Percentiles rank a stretch among this genome's conserved stretches.
phyloP scores from a whole-genome alignment of 768 basidiomycete species.

The Tremella yokohamensis region DNA sequence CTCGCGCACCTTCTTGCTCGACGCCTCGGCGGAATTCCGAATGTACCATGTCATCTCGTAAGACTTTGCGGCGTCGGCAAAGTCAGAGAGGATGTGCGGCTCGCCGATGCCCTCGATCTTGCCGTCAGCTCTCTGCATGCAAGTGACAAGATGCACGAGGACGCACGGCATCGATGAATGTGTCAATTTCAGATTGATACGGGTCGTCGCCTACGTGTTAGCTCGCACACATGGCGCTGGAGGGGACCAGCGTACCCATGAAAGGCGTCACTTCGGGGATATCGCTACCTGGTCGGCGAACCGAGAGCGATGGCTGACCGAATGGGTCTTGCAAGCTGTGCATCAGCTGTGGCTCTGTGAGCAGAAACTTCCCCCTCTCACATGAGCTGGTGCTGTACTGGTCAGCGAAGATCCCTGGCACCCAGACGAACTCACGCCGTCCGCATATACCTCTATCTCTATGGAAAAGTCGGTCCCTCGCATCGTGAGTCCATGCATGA shows the following conservation, averaged over 20 bases:
- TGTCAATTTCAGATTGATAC: slow-evolving; percentile 78
- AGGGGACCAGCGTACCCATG: slow-evolving; percentile 1
- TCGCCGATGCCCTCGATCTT: slow-evolving; percentile 61
- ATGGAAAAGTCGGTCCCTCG: slow-evolving; percentile 90
- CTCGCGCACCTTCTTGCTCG: not conserved
- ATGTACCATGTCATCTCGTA: slow-evolving; percentile 94
- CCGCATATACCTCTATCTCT: slow-evolving; percentile 87
- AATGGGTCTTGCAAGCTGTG: slow-evolving; percentile 67
- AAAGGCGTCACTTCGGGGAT: slow-evolving; percentile 39
- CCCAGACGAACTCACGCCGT: slow-evolving; percentile 56
- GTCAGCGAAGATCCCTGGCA: not conserved
- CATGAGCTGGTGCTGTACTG: not conserved
- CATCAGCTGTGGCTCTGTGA: slow-evolving; percentile 2
- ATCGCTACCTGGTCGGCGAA: slow-evolving; percentile 58
- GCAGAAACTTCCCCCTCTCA: not conserved
- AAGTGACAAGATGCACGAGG: not conserved
- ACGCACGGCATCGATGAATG: slow-evolving; percentile 65
- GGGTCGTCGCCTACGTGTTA: slow-evolving; percentile 31
- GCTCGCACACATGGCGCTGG: no score
- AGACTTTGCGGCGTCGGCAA: slow-evolving; percentile 77
- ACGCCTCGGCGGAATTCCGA: slow-evolving; percentile 50
- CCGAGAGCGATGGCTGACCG: slow-evolving; percentile 79
- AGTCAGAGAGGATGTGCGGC: slow-evolving; percentile 72
- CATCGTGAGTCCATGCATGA: slow-evolving; percentile 80
- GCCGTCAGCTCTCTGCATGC: not conserved